Conservation (phyloP, 1,139 yeast species). For the Magnusiomyces sp. region DNA sequence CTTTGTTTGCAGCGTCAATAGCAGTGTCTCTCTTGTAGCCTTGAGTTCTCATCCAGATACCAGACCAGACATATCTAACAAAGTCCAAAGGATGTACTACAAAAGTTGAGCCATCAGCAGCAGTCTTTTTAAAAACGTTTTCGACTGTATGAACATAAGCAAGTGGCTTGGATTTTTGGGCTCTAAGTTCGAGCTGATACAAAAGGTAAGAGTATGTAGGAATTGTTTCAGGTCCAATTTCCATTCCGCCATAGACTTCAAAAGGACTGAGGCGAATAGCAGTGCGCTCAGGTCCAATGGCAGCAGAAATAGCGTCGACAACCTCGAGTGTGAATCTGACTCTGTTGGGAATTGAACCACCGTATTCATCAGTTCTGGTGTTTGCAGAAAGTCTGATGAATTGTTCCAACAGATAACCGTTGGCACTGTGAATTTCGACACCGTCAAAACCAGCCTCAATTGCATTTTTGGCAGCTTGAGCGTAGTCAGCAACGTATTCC, state of each 20-base stretch:
- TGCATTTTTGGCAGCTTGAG: conserved; percentile 39
- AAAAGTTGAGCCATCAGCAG: neutral
- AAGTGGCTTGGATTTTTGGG: conserved; percentile 25
- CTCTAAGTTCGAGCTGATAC: conserved; percentile 26
- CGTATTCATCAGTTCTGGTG: conserved; percentile 59
- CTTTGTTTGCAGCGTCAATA: conserved; percentile 22
- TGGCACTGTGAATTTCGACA: conserved; percentile 62
- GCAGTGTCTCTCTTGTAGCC: conserved; percentile 28
- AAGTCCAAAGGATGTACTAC: neutral
- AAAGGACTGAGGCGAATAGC: conserved; percentile 59
- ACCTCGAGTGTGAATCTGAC: conserved; percentile 50
- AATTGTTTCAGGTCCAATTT: conserved; percentile 21
- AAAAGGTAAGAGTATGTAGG: conserved; percentile 28
- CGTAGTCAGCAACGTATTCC: conserved; percentile 30
- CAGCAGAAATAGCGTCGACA: conserved; percentile 42
- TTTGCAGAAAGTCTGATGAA: conserved; percentile 47
- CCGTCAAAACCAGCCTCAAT: conserved; percentile 57
- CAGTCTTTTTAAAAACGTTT: neutral
- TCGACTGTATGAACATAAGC: conserved; percentile 50
- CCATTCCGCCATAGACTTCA: conserved; percentile 30
- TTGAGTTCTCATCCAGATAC: conserved; percentile 35
- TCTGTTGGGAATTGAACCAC: conserved; percentile 62
- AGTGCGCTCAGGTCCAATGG: conserved; percentile 45
- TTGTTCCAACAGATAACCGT: conserved; percentile 51
- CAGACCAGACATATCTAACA: conserved; percentile 31